These are phyloP conservation scores for Penicillium sp. DNA, from an alignment of 2,329 filamentous ascomycete species.

Conservation along the genomic window DNA sequence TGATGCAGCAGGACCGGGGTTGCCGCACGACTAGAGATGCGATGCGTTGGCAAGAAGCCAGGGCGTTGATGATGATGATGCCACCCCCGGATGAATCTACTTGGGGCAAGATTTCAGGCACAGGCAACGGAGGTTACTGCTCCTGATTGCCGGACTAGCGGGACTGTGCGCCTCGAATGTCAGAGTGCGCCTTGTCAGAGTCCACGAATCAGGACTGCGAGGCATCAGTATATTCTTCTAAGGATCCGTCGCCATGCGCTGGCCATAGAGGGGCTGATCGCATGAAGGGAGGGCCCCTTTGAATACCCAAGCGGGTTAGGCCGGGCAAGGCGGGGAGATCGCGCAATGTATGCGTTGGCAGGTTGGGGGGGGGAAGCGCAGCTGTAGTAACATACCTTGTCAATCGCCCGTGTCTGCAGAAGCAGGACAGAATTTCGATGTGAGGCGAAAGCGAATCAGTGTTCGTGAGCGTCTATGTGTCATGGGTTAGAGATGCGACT, in stretches of 20 bases:
- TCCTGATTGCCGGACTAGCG: constrained; percentile 18
- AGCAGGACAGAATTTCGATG: constrained; percentile 17
- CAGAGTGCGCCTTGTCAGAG: constrained; percentile 24
- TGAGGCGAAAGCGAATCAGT: constrained; percentile 14
- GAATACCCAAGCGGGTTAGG: constrained; percentile 28
- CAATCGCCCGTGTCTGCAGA: constrained; percentile 31
- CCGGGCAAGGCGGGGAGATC: constrained; percentile 13
- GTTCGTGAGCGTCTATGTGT: constrained; percentile 9
- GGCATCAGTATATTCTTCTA: constrained; percentile 24
- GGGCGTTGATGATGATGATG: constrained; percentile 10
- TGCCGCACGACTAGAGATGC: constrained; percentile 32
- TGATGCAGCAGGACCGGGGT: constrained; percentile 41
- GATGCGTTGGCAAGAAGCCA: constrained; percentile 43
- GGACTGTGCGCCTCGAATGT: constrained; percentile 26
- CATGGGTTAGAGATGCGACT: constrained; percentile 15
- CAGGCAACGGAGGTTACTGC: constrained; percentile 16
- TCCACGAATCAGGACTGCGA: constrained; percentile 25
- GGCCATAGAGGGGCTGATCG: constrained; percentile 19
- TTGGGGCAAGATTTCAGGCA: constrained; percentile 26
- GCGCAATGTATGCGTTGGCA: constrained; percentile 43
- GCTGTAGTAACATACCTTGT: constrained; percentile 36
- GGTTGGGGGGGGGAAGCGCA: constrained; percentile 28
- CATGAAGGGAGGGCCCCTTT: constrained; percentile 17
- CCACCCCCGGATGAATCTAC: constrained; percentile 24
- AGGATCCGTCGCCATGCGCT: constrained; percentile 26